Percentiles rank a stretch among this genome's conserved stretches.
Conservation (phyloP, 306 rosid species). For the Ziziphus jujuba region DNA sequence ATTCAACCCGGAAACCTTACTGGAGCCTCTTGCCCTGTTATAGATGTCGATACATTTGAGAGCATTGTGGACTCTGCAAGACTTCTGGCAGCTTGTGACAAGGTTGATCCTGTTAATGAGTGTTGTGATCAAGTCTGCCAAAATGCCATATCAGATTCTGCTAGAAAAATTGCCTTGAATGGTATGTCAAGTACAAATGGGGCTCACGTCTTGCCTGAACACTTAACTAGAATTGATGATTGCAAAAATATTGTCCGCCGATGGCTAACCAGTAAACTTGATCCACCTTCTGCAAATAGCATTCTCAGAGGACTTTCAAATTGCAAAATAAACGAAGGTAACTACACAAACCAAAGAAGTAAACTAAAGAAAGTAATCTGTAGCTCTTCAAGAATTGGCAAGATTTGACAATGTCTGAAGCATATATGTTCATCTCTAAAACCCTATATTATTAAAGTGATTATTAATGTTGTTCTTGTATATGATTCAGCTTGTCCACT, state of each 20-base stretch:
- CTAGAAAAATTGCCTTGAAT: conserved; percentile 48
- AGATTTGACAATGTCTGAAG: neutral
- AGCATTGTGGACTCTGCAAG: conserved; percentile 51
- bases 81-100: conserved; percentile 61
- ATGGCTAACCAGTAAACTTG: conserved; percentile 63
- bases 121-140: conserved; percentile 69
- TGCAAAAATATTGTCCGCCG: conserved; percentile 56
- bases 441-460: conserved; percentile 21
- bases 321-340: conserved; percentile 65
- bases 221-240: conserved; percentile 41
- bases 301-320: conserved; percentile 64
- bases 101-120: conserved; percentile 56
- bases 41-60: conserved; percentile 48
- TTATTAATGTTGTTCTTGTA: conserved; percentile 23
- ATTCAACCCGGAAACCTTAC: conserved; percentile 51
- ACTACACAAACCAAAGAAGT: conserved; percentile 13
- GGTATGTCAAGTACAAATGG: conserved; percentile 38
- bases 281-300: conserved; percentile 42
- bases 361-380: conserved; percentile 3
- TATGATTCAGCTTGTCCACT: conserved; percentile 60
- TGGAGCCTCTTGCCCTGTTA: conserved; percentile 54
- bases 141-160: conserved; percentile 51
- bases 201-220: conserved; percentile 20
- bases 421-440: conserved; percentile 18
- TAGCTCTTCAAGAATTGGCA: neutral